phyloP scores from a whole-genome alignment of 345 rosid species.

The Ceriops zippeliana region DNA sequence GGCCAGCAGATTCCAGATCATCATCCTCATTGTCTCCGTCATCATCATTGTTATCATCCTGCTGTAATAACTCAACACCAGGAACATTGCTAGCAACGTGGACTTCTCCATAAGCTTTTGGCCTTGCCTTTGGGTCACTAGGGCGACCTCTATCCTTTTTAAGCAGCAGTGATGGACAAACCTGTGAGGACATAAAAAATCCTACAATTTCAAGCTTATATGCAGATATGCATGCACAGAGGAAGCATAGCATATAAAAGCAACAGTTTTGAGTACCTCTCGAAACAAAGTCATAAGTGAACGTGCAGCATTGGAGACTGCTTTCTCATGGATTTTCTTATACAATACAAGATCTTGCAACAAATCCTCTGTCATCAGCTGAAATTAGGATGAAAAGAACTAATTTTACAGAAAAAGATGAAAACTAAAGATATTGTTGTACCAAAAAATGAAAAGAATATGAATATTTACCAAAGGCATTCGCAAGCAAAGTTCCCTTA shows the following conservation, averaged over 20 bases:
- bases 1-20: constrained; percentile 23
- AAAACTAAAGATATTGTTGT: background rate
- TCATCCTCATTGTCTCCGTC: constrained; percentile 33
- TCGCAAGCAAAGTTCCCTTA: constrained; percentile 91
- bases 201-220: constrained; percentile 3
- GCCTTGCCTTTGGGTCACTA: constrained; percentile 60
- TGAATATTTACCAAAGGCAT: constrained; percentile 69
- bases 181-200: constrained; percentile 32
- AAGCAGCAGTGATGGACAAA: constrained; percentile 82
- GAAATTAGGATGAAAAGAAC: constrained; percentile 21
- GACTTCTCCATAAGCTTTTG: constrained; percentile 81
- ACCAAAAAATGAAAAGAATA: background rate
- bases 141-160: constrained; percentile 97
- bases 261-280: constrained; percentile 51
- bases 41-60: constrained; percentile 27
- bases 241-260: constrained; percentile 8
- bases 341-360: constrained; percentile 89
- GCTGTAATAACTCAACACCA: constrained; percentile 64
- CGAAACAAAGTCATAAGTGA: constrained; percentile 86
- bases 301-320: constrained; percentile 79
- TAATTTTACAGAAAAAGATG: background rate
- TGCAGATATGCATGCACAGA: background rate
- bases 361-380: constrained; percentile 96
- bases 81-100: constrained; percentile 59
- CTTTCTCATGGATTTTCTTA: constrained; percentile 86